Conservation (phyloP, 495 filamentous ascomycete genomes). For the Tuber umbilicatum region DNA sequence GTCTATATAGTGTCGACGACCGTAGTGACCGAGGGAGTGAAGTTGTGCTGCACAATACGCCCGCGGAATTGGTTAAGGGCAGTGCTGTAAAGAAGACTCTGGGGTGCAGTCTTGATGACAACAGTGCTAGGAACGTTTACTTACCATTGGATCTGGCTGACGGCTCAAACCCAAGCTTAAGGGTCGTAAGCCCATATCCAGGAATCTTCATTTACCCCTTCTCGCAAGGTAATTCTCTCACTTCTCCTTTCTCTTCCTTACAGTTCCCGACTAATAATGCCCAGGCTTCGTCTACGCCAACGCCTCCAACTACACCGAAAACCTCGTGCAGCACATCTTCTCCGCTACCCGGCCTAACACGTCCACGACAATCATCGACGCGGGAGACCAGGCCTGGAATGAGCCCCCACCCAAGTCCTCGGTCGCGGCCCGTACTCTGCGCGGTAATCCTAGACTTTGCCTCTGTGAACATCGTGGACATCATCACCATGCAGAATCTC, state of each 20-base stretch:
- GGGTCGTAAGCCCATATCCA: conserved; percentile 72
- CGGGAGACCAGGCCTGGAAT: conserved; percentile 92
- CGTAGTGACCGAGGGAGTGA: conserved; percentile 43
- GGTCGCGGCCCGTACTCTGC: conserved; percentile 63
- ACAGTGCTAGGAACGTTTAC: conserved; percentile 57
- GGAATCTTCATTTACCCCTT: conserved; percentile 98
- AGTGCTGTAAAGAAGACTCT: not conserved
- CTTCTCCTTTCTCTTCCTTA: not conserved
- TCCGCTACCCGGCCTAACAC: too few relatives aligned
- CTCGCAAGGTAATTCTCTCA: conserved; percentile 59
- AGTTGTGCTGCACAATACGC: conserved; percentile 6
- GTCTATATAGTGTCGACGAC: conserved; percentile 54
- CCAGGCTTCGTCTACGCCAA: conserved; percentile 81
- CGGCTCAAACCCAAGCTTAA: conserved; percentile 81
- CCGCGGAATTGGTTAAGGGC: not conserved
- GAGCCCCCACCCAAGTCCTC: conserved; percentile 63
- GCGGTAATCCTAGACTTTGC: conserved; percentile 92
- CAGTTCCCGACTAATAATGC: conserved; percentile 1
- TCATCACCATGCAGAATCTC: conserved; percentile 86
- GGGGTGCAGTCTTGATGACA: not conserved
- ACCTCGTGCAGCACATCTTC: too few relatives aligned
- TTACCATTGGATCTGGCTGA: conserved; percentile 80
- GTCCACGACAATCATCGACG: conserved; percentile 53
- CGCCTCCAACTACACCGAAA: conserved; percentile 81
- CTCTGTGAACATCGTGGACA: conserved; percentile 91